Evolutionary conservation across 805 yeast genomes (phyloP).

Genomic region (Spathaspora hagerdaliae): DNA sequence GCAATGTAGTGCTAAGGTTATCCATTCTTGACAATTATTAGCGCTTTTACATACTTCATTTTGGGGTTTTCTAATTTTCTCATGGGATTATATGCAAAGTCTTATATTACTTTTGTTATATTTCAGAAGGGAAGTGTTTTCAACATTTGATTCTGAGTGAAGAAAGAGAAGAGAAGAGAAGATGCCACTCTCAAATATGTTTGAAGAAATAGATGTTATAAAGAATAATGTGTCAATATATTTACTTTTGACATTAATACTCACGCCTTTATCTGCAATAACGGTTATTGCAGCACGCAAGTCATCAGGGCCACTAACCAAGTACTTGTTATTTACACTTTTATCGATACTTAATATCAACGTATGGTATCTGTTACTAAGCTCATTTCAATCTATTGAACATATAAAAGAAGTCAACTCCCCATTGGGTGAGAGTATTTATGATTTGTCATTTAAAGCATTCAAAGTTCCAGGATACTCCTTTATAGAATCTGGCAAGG

Average conservation of each 20-base stretch:
- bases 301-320: neutral
- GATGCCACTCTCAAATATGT: too few species aligned
- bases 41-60: too few species aligned
- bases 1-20: too few species aligned
- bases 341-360: neutral
- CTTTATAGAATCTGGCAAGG: neutral
- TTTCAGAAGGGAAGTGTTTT: too few species aligned
- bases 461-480: conserved; percentile 4
- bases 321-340: neutral
- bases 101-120: too few species aligned
- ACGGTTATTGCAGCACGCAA: neutral
- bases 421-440: neutral
- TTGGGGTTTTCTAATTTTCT: too few species aligned
- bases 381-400: neutral
- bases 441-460: neutral
- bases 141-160: too few species aligned
- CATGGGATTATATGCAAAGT: too few species aligned
- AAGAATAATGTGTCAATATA: neutral
- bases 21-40: too few species aligned
- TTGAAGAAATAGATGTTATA: too few species aligned
- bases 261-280: neutral
- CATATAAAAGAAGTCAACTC: neutral
- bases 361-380: conserved; percentile 1
- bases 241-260: neutral
- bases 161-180: too few species aligned